A percentile compares a stretch with the other conserved stretches of the same genome.
Evolutionary conservation across 2,329 filamentous ascomycete genomes (phyloP).

Genomic region (Pyrenophora seminiperda): DNA sequence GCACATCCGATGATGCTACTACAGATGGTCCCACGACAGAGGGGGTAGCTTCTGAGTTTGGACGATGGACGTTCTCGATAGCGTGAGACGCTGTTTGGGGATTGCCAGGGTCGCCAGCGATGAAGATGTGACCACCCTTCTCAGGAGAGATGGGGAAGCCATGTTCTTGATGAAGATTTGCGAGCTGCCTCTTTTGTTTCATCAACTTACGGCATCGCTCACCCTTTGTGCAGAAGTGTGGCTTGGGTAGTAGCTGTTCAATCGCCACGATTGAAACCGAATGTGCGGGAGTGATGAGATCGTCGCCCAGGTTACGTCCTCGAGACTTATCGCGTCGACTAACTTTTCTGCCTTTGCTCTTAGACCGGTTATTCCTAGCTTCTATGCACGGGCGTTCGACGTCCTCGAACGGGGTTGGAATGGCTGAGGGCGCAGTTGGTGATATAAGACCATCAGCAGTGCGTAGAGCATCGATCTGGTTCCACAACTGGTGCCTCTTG

Average conservation of each 20-base stretch:
- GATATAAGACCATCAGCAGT: conserved; percentile 50
- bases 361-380: conserved; percentile 37
- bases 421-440: conserved; percentile 50
- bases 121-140: conserved; percentile 71
- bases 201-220: conserved; percentile 83
- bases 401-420: conserved; percentile 57
- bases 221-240: conserved; percentile 83
- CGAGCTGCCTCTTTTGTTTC: conserved; percentile 78
- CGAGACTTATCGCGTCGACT: conserved; percentile 40
- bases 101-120: conserved; percentile 80
- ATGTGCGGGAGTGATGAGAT: conserved; percentile 76
- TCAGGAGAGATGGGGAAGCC: conserved; percentile 66
- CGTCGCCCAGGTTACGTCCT: conserved; percentile 54
- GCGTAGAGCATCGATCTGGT: conserved; percentile 73
- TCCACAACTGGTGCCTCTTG: conserved; percentile 78
- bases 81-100: conserved; percentile 65
- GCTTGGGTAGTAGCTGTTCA: conserved; percentile 83
- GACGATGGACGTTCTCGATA: conserved; percentile 62
- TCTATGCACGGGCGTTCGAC: conserved; percentile 53
- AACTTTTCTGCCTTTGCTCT: conserved; percentile 43
- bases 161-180: conserved; percentile 75
- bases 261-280: conserved; percentile 92
- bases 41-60: conserved; percentile 74
- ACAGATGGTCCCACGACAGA: conserved; percentile 61
- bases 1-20: conserved; percentile 86